Base-by-base conservation (phyloP, 805 yeast genomes). In the Diddensiella caesifluorescens region DNA sequence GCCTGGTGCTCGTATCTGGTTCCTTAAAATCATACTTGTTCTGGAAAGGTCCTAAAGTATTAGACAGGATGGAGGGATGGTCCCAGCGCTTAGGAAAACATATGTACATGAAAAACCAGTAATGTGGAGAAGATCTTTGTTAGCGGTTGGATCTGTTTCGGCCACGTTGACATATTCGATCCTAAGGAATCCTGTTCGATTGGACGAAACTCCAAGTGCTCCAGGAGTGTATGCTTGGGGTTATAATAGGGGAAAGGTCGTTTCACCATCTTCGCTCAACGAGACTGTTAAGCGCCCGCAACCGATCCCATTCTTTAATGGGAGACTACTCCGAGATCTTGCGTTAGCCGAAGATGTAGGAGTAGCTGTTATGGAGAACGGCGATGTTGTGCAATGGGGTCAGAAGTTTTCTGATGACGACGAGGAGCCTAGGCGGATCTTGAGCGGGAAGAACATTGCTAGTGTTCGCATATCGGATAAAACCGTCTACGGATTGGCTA, bases 381-480 rank as follows among this genome's bases (percentile, higher is more conserved):
- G 97, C 15, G 74, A 82, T 53, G 68, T 87, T 23, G 78, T 77
- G 42, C 83, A 82, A 56, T 86, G 89, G 84, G 77, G 79, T n/a
- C 54, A 60, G 22, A 73, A 70, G 0, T 56, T 55, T 41, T 55
- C 61, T 32, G 42, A 51, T 3, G 46, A 66, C 13, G 48, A 51
- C 1, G 44, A 55, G 3, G 49, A 48, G 1, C 71, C 73, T 2
- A 43, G 54, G 35, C 43, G 55, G 18, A 62, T 77, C 2, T 47
- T 81, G 13, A 66, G 63, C 35, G 79, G 78, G 5, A 68, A 75
- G 49, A 59, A 70, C 5, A 55, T 82, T 22, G 47, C 42, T 1
- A 56, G 64, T 19, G 73, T 70, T 2, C 64, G 68, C 36, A 59
- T 76, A 30, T 77, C 89, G 9, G 75, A 75, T n/a, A 49, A 50